Evolutionary conservation across 768 basidiomycete species (phyloP).

Genomic region (Rickenella mellea): DNA sequence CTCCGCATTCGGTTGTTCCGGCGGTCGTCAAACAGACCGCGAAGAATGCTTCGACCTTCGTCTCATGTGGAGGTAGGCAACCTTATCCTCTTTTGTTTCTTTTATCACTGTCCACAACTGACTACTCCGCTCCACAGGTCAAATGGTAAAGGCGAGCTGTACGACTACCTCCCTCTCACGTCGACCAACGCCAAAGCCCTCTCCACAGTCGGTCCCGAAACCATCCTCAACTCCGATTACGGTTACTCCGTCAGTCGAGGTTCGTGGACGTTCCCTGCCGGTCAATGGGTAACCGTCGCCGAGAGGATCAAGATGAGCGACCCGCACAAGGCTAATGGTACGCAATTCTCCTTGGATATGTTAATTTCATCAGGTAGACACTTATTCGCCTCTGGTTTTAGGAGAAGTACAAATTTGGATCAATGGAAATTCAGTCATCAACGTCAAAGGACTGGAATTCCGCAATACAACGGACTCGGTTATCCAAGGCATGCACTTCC

Average conservation of each 20-base stretch:
- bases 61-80: conserved; percentile 56
- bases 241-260: conserved; percentile 65
- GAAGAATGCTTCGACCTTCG: conserved; percentile 53
- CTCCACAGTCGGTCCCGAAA: conserved; percentile 35
- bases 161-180: conserved; percentile 54
- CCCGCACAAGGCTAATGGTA: conserved; percentile 57
- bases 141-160: conserved; percentile 52
- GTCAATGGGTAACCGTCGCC: conserved; percentile 57
- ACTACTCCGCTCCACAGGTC: conserved; percentile 10
- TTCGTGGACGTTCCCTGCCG: conserved; percentile 51
- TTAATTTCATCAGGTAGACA: too few relatives aligned
- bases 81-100: background rate
- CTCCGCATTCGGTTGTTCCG: conserved; percentile 47
- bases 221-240: conserved; percentile 52
- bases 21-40: conserved; percentile 42
- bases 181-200: conserved; percentile 41
- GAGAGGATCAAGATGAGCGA: conserved; percentile 72
- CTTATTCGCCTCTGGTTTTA: too few relatives aligned
- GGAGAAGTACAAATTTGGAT: conserved; percentile 46
- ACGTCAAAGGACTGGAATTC: conserved; percentile 44
- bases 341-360: too few relatives aligned
- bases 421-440: conserved; percentile 56
- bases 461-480: conserved; percentile 36
- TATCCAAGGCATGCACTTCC: conserved; percentile 61
- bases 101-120: background rate